Evolutionary conservation across 2,329 filamentous ascomycete genomes (phyloP).

Genomic region (Leptographium galeiforme): DNA sequence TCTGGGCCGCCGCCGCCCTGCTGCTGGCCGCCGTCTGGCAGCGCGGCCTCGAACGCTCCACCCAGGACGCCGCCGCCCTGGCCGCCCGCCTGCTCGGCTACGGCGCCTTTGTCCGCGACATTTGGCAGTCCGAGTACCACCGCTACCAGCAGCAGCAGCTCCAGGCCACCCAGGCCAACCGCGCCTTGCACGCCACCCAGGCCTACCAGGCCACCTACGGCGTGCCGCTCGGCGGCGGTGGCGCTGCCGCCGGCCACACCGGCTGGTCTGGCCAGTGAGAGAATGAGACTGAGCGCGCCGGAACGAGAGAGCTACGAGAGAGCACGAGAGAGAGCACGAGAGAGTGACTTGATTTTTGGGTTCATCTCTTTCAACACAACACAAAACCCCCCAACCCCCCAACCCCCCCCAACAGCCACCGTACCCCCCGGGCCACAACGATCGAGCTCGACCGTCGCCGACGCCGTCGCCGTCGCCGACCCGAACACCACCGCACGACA

Average conservation of each 20-base stretch:
- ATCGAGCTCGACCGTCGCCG: no score
- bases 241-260: background rate
- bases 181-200: no score
- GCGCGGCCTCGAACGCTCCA: constrained; percentile 51
- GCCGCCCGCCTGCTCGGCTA: constrained; percentile 31
- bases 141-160: constrained; percentile 37
- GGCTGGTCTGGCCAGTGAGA: constrained; percentile 2
- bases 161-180: constrained; percentile 12
- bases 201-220: background rate
- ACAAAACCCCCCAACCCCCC: no score
- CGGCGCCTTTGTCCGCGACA: constrained; percentile 32
- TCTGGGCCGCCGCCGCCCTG: constrained; percentile 48
- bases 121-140: constrained; percentile 45
- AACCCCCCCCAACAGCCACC: no score
- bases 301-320: background rate
- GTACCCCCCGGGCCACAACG: no score
- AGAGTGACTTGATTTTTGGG: background rate
- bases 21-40: constrained; percentile 46
- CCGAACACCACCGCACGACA: background rate
- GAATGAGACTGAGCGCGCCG: background rate
- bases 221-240: background rate
- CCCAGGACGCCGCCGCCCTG: constrained; percentile 39
- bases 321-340: background rate
- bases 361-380: background rate
- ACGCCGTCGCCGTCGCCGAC: no score